phyloP scores from a whole-genome alignment of 148 eudicot species.

The Cornus controversa region DNA sequence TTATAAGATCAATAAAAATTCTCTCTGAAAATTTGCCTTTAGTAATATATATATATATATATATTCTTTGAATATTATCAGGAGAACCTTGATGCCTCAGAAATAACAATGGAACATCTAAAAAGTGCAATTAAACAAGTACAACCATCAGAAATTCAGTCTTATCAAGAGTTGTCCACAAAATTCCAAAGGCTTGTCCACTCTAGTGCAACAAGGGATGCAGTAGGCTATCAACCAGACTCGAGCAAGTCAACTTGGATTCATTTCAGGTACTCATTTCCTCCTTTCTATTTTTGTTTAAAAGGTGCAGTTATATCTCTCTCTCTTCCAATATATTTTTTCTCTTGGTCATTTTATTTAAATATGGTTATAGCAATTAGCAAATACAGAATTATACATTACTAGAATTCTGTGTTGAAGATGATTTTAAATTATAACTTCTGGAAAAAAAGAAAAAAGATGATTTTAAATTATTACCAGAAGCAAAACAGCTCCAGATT shows the following conservation, averaged over 20 bases:
- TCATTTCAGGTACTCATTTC: constrained; percentile 38
- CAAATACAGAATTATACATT: neutral
- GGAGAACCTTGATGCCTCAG: constrained; percentile 64
- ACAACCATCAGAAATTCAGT: constrained; percentile 63
- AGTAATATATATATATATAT: neutral
- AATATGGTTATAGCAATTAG: too few species aligned
- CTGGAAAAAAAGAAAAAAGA: too few species aligned
- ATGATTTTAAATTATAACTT: too few species aligned
- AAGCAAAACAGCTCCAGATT: too few species aligned
- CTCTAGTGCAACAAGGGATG: constrained; percentile 40
- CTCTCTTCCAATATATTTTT: too few species aligned
- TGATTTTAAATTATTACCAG: too few species aligned
- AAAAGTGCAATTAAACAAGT: constrained; percentile 54
- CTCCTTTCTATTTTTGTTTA: constrained; percentile 1
- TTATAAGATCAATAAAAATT: neutral
- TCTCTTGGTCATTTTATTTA: too few species aligned
- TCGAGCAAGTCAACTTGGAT: constrained; percentile 27
- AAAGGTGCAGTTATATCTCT: neutral
- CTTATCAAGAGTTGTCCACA: constrained; percentile 56
- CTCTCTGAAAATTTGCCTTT: neutral
- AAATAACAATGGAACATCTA: constrained; percentile 79
- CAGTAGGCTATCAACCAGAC: constrained; percentile 28
- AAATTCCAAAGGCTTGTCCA: constrained; percentile 70
- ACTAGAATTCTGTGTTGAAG: too few species aligned
- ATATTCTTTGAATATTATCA: constrained; percentile 20